Base-by-base conservation (phyloP, 345 rosid genomes). In the Pistacia integerrima region DNA sequence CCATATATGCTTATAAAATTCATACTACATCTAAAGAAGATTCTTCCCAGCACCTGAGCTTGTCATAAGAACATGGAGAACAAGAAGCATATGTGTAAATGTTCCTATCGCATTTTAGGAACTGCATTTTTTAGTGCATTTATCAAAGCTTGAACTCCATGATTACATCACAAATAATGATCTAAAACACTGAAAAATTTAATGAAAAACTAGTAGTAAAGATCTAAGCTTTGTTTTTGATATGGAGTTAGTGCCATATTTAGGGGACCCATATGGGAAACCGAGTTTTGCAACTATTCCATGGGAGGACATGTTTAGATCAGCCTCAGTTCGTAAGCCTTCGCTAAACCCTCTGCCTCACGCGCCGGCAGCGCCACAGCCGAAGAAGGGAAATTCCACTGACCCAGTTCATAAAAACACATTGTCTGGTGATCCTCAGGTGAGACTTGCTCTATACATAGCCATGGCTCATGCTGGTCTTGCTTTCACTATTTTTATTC, bases 381-480 rank as follows among this genome's bases (percentile, higher is more conserved):
- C 76, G 4, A 17, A 41, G 10, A 36, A 60, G 38, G 54, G 59
- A 1, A 72, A 77, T 18, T 14, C 85, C 64, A 22, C 55, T 46
- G 72, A 58, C 33, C 79, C 85, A 16, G 83, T 75, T 54, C 76
- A 13, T 36, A 80, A 74, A 62, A 82, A 77, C 58, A 36, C 82
- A 70, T 64, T 90, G 41, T 36, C 92, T n/a, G 89, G 79, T 38
- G 97, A 93, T 71, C 87, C 98, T 16, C 92, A 92, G 83, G 93
- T 92, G 9, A 87, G 97, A 38, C 97, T 96, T 81, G 97, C 99
- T 49, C 83, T 96, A 2, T 96, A 89, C 88, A 93, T 92, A 77
- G 97, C 99, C 80, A 92, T 96, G 99, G 98, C 98, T 63, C 99
- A 96, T 84, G 93, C 95, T 8, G 98, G 98, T 46, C 90, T 96